Conservation (phyloP, 768 basidiomycete species). For the Lentinus tigrinus region DNA sequence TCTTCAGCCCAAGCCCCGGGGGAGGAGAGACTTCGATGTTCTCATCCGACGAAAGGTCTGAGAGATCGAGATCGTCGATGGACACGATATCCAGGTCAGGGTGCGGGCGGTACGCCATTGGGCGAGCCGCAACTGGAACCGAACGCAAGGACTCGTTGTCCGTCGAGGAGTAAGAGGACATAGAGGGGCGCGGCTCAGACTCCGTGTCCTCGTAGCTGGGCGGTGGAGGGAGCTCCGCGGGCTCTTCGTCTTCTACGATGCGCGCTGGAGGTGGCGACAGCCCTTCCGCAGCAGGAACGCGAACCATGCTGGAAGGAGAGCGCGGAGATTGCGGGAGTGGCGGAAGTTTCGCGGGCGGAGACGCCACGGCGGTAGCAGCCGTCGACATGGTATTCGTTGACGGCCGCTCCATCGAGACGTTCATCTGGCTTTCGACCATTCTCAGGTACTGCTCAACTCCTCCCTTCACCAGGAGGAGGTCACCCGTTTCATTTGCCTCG, state of each 20-base stretch:
- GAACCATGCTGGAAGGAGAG: slow-evolving; percentile 11
- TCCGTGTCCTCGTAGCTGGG: slow-evolving; percentile 9
- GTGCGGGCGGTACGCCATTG: slow-evolving; percentile 5
- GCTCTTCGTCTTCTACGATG: slow-evolving; percentile 6
- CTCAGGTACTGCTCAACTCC: slow-evolving; percentile 68
- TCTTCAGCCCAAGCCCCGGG: slow-evolving; percentile 53
- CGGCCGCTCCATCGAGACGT: slow-evolving; percentile 1
- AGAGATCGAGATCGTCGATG: slow-evolving; percentile 79
- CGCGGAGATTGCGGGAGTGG: slow-evolving; percentile 17
- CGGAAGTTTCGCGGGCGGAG: slow-evolving; percentile 2
- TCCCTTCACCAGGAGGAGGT: slow-evolving; percentile 58
- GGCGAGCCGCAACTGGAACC: background rate
- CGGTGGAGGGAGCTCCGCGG: slow-evolving; percentile 7
- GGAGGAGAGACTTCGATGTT: slow-evolving; percentile 35
- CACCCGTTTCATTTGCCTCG: slow-evolving; percentile 57
- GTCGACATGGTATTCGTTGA: slow-evolving; percentile 5
- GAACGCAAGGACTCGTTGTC: slow-evolving; percentile 5
- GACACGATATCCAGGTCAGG: slow-evolving; percentile 74
- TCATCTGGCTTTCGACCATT: slow-evolving; percentile 43
- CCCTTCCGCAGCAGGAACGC: background rate
- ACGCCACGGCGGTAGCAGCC: slow-evolving; percentile 3
- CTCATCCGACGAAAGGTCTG: slow-evolving; percentile 67
- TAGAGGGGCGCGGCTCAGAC: slow-evolving; percentile 10
- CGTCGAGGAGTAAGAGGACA: slow-evolving; percentile 10
- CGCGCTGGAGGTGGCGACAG: slow-evolving; percentile 12